phyloP scores from a whole-genome alignment of 1,139 yeast genomes.

The Keqinozyma sinolaborantium region DNA sequence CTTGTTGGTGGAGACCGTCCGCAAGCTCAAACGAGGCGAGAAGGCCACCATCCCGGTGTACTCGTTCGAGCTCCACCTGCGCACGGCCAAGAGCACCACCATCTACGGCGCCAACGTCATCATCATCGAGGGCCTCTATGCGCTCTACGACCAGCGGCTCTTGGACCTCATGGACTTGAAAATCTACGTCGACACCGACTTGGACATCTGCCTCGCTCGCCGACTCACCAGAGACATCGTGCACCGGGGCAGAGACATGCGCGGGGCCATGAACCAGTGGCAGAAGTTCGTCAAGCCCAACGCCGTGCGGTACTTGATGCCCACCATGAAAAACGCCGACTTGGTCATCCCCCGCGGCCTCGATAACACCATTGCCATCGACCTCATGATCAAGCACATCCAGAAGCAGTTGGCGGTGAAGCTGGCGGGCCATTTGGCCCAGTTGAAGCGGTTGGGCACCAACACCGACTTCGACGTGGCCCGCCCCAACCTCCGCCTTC shows the following conservation, averaged over 20 bases:
- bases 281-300: constrained; percentile 87
- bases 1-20: constrained; percentile 58
- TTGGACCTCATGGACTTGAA: constrained; percentile 79
- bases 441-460: constrained; percentile 53
- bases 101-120: constrained; percentile 96
- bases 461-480: constrained; percentile 26
- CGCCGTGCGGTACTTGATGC: constrained; percentile 70
- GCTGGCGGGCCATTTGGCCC: constrained; percentile 61
- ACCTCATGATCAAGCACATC: constrained; percentile 75
- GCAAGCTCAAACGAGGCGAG: constrained; percentile 55
- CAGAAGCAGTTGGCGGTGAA: constrained; percentile 66
- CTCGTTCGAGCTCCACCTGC: constrained; percentile 70
- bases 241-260: constrained; percentile 78
- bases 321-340: constrained; percentile 81
- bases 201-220: constrained; percentile 88
- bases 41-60: constrained; percentile 78
- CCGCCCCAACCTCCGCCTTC: constrained; percentile 26
- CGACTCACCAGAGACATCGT: constrained; percentile 83
- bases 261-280: constrained; percentile 87
- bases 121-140: constrained; percentile 87
- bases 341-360: constrained; percentile 85
- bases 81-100: constrained; percentile 66
- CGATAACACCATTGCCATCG: constrained; percentile 77
- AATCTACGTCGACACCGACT: constrained; percentile 88
- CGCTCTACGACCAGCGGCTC: constrained; percentile 69